Base-by-base conservation (phyloP, 345 rosid species). In the Brassica juncea region DNA sequence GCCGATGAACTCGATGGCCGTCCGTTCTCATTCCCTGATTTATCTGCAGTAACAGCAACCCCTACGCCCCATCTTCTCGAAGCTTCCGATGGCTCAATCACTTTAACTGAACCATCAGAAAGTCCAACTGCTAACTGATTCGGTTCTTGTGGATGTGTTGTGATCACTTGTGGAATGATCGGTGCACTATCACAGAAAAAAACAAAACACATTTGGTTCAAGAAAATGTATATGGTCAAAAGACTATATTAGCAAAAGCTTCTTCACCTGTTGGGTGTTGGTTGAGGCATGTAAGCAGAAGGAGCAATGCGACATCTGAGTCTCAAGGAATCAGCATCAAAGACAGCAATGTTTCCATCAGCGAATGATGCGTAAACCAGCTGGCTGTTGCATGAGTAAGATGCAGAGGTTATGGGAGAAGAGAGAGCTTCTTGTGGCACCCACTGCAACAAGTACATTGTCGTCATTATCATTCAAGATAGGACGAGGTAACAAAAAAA, bases 21-120 rank as follows among this genome's bases (percentile, higher is more conserved):
- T 23, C 92, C 88, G 47, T 81, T 89, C 74, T 89, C 80, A 1
- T 83, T 28, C 62, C 93, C 98, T 74, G 60, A 52, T 15, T 91
- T 93, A 77, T 93, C 93, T 6, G 66, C 70, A 0, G 91, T 89
- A 1, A 88, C 89, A 4, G 71, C 30, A 0, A 78, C 42, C 8
- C 95, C 97, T 85, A 89, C 86, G 55, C 98, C 98, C 98, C 98
- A 94, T 76, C 86, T 88, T 70, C 86, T 88, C 3, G 88, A 94
- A 0, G 88, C 76, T 80, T 91, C 98, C 0, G 82, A 28, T 86
- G 98, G 98, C 81, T 94, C 98, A 75, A 94, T 68, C 70, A 92
- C 97, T 82, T 89, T 92, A 4, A 94, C 91, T 0, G 96, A 86
- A 12, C 98, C 98, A 12, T 90, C 94, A 0, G 85, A 86, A 83